phyloP scores from a whole-genome alignment of 106 monocot genomes.

The Dendrobium chrysotoxum region DNA sequence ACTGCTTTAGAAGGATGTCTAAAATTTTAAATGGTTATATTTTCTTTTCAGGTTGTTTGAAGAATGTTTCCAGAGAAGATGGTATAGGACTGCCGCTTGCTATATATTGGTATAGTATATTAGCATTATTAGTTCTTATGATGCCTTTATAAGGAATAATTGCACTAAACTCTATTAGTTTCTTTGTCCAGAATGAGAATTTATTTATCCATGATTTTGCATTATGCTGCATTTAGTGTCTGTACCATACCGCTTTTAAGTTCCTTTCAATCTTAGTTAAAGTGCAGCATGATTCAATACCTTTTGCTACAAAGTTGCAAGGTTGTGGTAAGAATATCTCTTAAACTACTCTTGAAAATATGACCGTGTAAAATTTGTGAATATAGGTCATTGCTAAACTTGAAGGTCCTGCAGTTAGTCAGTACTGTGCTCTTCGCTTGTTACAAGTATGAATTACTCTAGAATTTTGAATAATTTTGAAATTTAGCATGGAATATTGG shows the following conservation, averaged over 20 bases:
- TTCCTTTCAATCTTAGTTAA: not conserved
- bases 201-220: not conserved
- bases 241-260: not conserved
- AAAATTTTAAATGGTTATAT: not conserved
- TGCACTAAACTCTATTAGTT: not conserved
- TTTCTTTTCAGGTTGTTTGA: constrained; percentile 77
- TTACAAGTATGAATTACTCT: constrained; percentile 59
- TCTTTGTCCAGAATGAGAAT: not conserved
- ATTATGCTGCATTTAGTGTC: not conserved
- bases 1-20: not conserved
- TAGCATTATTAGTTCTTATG: not conserved
- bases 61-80: constrained; percentile 95
- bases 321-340: not conserved
- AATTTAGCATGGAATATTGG: not conserved
- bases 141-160: not conserved
- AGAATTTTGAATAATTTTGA: not conserved
- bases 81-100: constrained; percentile 99
- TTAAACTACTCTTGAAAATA: not conserved
- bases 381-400: constrained; percentile 95
- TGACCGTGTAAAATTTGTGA: constrained; percentile 4
- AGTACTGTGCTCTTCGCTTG: constrained; percentile 96
- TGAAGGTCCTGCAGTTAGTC: constrained; percentile 98
- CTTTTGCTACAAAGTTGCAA: not conserved
- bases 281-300: not conserved
- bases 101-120: constrained; percentile 79